A percentile compares a stretch with the other conserved stretches of the same genome.
Conservation (phyloP, 768 basidiomycete genomes). For the Podaxis sp. region DNA sequence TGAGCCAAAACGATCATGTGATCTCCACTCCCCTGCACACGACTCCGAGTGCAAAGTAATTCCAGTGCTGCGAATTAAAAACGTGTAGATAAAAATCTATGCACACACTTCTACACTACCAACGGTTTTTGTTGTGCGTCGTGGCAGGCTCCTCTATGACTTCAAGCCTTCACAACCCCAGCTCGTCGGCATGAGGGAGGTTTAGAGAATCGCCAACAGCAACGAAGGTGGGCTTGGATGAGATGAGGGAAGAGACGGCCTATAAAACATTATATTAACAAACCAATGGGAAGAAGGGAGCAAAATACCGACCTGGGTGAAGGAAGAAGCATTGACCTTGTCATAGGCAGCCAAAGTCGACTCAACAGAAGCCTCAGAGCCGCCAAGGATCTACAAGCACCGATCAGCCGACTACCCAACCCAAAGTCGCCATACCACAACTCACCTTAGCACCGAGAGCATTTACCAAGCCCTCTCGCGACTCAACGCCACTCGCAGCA, state of each 20-base stretch:
- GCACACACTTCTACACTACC: constrained; percentile 15
- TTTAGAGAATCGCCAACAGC: constrained; percentile 75
- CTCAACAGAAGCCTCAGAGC: constrained; percentile 52
- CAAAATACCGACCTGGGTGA: constrained; percentile 61
- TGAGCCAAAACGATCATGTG: neutral
- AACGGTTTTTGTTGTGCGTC: constrained; percentile 9
- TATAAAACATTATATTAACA: constrained; percentile 21
- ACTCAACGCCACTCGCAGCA: constrained; percentile 68
- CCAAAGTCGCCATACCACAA: constrained; percentile 8
- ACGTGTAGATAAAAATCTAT: constrained; percentile 19
- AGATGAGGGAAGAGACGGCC: constrained; percentile 66
- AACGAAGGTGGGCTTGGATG: constrained; percentile 82
- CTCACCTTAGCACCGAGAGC: constrained; percentile 65
- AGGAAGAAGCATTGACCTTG: constrained; percentile 57
- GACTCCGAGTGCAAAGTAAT: neutral
- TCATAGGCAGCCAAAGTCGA: constrained; percentile 68
- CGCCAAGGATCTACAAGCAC: constrained; percentile 54
- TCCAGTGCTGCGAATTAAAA: constrained; percentile 6
- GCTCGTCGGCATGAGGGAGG: constrained; percentile 82
- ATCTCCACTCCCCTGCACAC: neutral
- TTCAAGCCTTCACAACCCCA: constrained; percentile 63
- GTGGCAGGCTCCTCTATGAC: neutral
- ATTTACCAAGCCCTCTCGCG: constrained; percentile 61
- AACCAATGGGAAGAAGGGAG: neutral
- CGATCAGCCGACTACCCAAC: constrained; percentile 1